Base-by-base conservation (phyloP, 2,329 filamentous ascomycete species). In the Fusarium floridanum region DNA sequence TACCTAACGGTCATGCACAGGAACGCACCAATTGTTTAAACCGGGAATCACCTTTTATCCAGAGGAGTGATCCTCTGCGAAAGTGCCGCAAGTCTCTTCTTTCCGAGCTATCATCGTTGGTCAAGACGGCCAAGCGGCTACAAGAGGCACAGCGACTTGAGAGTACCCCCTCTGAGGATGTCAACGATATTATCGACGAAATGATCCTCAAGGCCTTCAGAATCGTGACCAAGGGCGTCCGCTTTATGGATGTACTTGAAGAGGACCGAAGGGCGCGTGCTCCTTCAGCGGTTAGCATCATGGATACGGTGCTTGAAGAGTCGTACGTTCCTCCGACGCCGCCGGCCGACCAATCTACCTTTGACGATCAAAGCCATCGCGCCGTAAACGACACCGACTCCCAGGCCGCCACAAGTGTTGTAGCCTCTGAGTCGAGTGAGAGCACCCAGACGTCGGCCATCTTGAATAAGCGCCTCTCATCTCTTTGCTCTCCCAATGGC, bases 191-290 rank as follows among this genome's bases (percentile, higher is more conserved):
- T 67, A 90, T 98, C 67, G 96, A 98, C 79, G 94, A 98, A 81
- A 95, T 98, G 90, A 93, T 98, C 27, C 85, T 97, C 63, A 97
- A 95, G 82, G 95, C 95, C 0, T 98, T 98, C 86, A 95, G 94
- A 80, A 95, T 98, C 62, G 94, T 98, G n/a, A 96, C 92, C 57
- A 92, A 96, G 78, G 95, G 94, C 16, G 95, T 98, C 29, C 90
- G 93, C 53, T 98, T 99, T 79, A 88, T 98, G 48, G 97, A 99
- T 77, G 88, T 96, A 3, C 92, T 97, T 85, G 92, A 94, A 41
- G 93, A 91, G 17, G 90, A 92, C 76, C 83, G 86, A 56, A 85
- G 85, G 68, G 81, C 84, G 45, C 85, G 87, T 64, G 85, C 85
- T 10, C 85, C 86, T 34, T 82, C 89, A 61, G 86, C 90, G 41